Percentiles rank a stretch among this genome's conserved stretches.
Evolutionary conservation across 768 basidiomycete genomes (phyloP).

Genomic region (Mycena polygramma): DNA sequence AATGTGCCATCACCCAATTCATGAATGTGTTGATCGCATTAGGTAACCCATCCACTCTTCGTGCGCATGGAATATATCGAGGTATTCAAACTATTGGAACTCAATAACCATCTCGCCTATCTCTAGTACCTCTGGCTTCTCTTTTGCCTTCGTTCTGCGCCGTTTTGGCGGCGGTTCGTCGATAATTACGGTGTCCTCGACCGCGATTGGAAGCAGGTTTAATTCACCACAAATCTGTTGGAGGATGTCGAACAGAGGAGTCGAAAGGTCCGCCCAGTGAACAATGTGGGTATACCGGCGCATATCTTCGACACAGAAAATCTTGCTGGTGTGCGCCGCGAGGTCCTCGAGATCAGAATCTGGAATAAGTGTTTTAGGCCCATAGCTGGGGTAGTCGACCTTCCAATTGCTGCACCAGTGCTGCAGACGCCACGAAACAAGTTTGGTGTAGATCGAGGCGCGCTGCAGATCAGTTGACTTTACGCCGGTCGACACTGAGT

Average conservation of each 20-base stretch:
- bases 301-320: slow-evolving; percentile 12
- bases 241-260: slow-evolving; percentile 12
- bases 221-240: slow-evolving; percentile 7
- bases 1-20: too few species aligned
- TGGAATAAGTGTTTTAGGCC: slow-evolving; percentile 27
- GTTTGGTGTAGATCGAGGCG: not conserved
- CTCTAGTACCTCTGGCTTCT: not conserved
- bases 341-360: slow-evolving; percentile 27
- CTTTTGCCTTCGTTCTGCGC: not conserved
- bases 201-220: not conserved
- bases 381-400: slow-evolving; percentile 27
- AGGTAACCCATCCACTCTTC: too few species aligned
- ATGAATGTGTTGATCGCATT: too few species aligned
- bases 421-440: not conserved
- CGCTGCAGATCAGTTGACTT: not conserved
- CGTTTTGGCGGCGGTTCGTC: too few species aligned
- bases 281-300: slow-evolving; percentile 15
- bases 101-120: slow-evolving; percentile 4
- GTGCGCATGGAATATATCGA: too few species aligned
- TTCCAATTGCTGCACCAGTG: slow-evolving; percentile 10
- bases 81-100: not conserved
- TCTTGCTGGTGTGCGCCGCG: slow-evolving; percentile 1
- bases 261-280: not conserved
- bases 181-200: not conserved
- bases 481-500: too few species aligned